These are phyloP conservation scores for Clitopilus passeckerianus DNA, from an alignment of 768 basidiomycete species.

Conservation along the genomic window DNA sequence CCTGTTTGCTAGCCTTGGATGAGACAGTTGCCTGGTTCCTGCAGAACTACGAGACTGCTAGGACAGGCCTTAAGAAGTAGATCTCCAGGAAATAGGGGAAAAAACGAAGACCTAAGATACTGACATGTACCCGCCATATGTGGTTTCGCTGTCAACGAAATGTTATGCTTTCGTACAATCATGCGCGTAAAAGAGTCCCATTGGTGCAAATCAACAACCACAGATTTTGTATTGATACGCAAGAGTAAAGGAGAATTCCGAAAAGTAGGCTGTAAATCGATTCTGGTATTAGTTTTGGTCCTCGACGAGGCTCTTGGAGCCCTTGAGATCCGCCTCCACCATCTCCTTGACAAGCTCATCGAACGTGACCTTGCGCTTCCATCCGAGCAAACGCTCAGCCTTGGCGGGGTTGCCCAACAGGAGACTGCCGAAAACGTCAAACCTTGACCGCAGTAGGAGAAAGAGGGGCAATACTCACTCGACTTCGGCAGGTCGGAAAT, in stretches of 20 bases:
- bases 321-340: slow-evolving; percentile 79
- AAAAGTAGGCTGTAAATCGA: not conserved
- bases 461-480: slow-evolving; percentile 51
- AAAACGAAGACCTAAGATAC: not conserved
- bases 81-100: not conserved
- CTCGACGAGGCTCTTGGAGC: slow-evolving; percentile 69
- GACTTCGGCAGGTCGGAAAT: slow-evolving; percentile 96
- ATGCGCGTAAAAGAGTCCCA: no score
- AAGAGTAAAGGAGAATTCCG: not conserved
- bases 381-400: slow-evolving; percentile 83
- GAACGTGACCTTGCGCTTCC: slow-evolving; percentile 86
- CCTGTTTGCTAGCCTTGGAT: slow-evolving; percentile 52
- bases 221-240: not conserved
- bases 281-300: slow-evolving; percentile 63
- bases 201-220: not conserved
- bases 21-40: slow-evolving; percentile 86
- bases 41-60: slow-evolving; percentile 69
- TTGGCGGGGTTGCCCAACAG: slow-evolving; percentile 87
- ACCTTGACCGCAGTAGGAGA: not conserved
- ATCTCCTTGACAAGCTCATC: slow-evolving; percentile 87
- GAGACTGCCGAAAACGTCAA: slow-evolving; percentile 38
- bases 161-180: no score
- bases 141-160: no score
- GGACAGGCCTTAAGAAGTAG: slow-evolving; percentile 40
- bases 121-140: no score